Conservation (phyloP, 768 basidiomycete genomes). For the Lanmaoa rubissima region DNA sequence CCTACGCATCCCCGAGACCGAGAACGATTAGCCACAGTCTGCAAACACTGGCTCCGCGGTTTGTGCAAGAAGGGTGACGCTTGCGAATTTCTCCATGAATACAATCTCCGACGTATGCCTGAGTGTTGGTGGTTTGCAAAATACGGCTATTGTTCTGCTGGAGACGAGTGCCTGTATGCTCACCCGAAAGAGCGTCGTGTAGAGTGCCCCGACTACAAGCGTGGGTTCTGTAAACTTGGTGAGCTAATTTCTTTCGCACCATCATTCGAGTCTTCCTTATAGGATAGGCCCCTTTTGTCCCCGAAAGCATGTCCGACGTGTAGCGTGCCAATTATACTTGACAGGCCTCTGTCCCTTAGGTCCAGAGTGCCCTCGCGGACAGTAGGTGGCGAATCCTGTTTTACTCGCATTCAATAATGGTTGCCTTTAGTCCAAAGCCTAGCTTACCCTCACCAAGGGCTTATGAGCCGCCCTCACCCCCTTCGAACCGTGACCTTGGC, state of each 20-base stretch:
- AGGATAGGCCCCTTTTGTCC: constrained; percentile 78
- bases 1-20: constrained; percentile 83
- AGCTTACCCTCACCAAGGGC: constrained; percentile 64
- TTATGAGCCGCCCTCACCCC: constrained; percentile 75
- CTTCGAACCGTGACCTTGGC: constrained; percentile 75
- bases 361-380: constrained; percentile 81
- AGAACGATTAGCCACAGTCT: constrained; percentile 86
- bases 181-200: constrained; percentile 89
- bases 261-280: constrained; percentile 9
- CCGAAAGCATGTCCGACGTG: constrained; percentile 88
- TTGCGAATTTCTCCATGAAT: constrained; percentile 99
- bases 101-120: constrained; percentile 96
- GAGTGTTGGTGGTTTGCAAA: constrained; percentile 99
- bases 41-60: constrained; percentile 98
- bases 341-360: constrained; percentile 93
- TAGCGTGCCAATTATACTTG: constrained; percentile 87
- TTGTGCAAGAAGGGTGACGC: constrained; percentile 97
- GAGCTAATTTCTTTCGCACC: constrained; percentile 24
- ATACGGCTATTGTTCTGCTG: constrained; percentile 95
- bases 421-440: constrained; percentile 66
- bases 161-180: constrained; percentile 96
- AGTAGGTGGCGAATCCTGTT: constrained; percentile 53
- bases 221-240: constrained; percentile 96
- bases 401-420: constrained; percentile 7
- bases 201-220: constrained; percentile 93